A percentile compares a stretch with the other conserved stretches of the same genome.
Conservation (phyloP, 1,284 basidiomycete species). For the Fomitopsis pinicola region DNA sequence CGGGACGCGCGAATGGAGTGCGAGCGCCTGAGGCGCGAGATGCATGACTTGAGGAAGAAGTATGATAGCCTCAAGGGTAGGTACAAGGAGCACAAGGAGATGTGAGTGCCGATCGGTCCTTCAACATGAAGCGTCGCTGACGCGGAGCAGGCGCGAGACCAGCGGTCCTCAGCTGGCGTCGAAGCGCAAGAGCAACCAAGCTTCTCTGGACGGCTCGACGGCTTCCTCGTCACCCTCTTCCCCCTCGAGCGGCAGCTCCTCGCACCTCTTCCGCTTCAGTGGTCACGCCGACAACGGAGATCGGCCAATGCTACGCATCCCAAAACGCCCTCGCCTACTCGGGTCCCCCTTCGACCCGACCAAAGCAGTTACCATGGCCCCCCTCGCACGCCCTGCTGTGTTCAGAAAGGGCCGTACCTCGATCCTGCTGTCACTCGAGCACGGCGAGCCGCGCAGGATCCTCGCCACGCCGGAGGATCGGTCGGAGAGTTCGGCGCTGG, state of each 20-base stretch:
- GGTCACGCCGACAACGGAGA: background rate
- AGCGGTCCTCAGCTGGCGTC: background rate
- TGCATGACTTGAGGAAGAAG: slow-evolving; percentile 27
- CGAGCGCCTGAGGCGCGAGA: slow-evolving; percentile 23
- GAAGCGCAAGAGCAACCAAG: slow-evolving; percentile 24
- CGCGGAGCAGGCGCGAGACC: background rate
- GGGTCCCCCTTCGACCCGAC: slow-evolving; percentile 20
- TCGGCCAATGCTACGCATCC: slow-evolving; percentile 20
- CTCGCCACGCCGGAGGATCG: background rate
- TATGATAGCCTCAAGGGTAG: slow-evolving; percentile 23
- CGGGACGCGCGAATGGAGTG: slow-evolving; percentile 25
- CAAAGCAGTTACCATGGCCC: slow-evolving; percentile 1
- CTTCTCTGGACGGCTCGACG: slow-evolving; percentile 15
- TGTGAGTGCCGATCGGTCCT: slow-evolving; percentile 11
- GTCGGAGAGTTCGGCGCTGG: background rate
- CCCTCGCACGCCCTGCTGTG: background rate
- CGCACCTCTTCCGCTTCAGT: background rate
- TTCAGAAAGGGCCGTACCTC: slow-evolving; percentile 3
- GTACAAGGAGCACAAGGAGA: slow-evolving; percentile 20
- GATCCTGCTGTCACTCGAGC: background rate
- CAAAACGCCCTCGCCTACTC: slow-evolving; percentile 27
- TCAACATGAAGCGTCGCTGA: background rate
- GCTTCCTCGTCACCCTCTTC: background rate
- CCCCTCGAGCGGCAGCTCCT: background rate
- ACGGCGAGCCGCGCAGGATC: background rate